phyloP scores from a whole-genome alignment of 1,284 basidiomycete genomes.

The Cutaneotrichosporon dermatis region DNA sequence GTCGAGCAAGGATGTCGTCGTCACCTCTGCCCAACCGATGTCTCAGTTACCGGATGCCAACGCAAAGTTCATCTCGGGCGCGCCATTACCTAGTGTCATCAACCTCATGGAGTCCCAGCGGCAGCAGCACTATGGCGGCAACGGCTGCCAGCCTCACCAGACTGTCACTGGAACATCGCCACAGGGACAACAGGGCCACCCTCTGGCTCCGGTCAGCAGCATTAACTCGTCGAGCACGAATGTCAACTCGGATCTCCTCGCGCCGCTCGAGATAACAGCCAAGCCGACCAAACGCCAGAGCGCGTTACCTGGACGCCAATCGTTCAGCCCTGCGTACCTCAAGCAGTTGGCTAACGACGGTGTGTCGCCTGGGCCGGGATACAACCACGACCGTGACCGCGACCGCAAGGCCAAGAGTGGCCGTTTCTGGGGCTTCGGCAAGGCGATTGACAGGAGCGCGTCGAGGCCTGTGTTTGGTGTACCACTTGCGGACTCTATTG shows the following conservation, averaged over 20 bases:
- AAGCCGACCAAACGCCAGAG: slow-evolving; percentile 40
- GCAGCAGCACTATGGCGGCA: slow-evolving; percentile 3
- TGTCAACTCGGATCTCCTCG: slow-evolving; percentile 7
- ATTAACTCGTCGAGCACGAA: slow-evolving; percentile 15
- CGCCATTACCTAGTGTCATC: slow-evolving; percentile 48
- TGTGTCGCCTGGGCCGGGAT: slow-evolving; percentile 19
- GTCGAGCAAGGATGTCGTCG: slow-evolving; percentile 60
- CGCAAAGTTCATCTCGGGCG: slow-evolving; percentile 57
- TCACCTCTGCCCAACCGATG: slow-evolving; percentile 57
- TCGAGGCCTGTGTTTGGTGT: slow-evolving; percentile 84
- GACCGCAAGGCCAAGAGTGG: slow-evolving; percentile 84
- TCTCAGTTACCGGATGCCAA: slow-evolving; percentile 60
- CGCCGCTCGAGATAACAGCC: slow-evolving; percentile 23
- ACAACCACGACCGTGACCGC: slow-evolving; percentile 54
- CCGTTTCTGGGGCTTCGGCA: slow-evolving; percentile 74
- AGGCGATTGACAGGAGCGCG: slow-evolving; percentile 47
- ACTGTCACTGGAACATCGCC: background rate
- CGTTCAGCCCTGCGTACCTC: slow-evolving; percentile 41
- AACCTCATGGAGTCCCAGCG: slow-evolving; percentile 41
- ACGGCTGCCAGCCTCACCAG: too few relatives aligned
- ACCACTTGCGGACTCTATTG: slow-evolving; percentile 77
- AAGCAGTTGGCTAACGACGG: slow-evolving; percentile 37
- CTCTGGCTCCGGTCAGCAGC: background rate
- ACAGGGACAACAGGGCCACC: background rate
- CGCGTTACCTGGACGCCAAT: slow-evolving; percentile 35